phyloP scores from a whole-genome alignment of 768 basidiomycete species.

The Thelephora aurantiotincta region DNA sequence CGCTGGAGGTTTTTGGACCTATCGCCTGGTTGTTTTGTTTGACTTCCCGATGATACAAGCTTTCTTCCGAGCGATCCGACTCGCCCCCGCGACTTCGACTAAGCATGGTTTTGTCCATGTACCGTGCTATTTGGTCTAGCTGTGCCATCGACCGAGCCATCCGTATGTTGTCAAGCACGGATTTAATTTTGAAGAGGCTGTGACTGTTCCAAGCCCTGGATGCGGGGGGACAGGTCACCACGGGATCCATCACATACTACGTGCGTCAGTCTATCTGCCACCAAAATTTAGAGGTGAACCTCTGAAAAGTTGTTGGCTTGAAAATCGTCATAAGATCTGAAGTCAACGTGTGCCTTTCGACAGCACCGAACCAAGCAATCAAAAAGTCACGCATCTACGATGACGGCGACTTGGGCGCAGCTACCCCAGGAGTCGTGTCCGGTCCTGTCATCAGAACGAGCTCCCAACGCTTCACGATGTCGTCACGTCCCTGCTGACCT shows the following conservation, averaged over 20 bases:
- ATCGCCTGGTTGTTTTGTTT: too few species aligned
- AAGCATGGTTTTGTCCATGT: too few species aligned
- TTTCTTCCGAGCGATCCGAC: too few species aligned
- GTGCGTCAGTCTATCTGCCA: constrained; percentile 30
- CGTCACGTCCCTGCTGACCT: not conserved
- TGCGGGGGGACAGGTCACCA: constrained; percentile 37
- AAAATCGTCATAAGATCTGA: constrained; percentile 15
- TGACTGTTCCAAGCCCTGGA: constrained; percentile 32
- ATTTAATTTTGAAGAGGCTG: constrained; percentile 44
- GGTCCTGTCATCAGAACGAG: constrained; percentile 6
- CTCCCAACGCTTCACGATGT: not conserved
- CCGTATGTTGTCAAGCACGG: too few species aligned
- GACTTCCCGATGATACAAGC: too few species aligned
- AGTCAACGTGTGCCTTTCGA: constrained; percentile 13
- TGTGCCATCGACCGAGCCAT: too few species aligned
- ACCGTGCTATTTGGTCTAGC: too few species aligned
- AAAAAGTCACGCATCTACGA: too few species aligned
- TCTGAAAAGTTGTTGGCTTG: too few species aligned
- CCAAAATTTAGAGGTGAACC: constrained; percentile 11
- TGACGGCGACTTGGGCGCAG: constrained; percentile 12
- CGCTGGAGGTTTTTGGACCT: constrained; percentile 29
- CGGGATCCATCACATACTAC: constrained; percentile 52
- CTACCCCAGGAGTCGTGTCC: too few species aligned
- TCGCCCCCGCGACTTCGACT: too few species aligned
- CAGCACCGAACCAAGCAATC: not conserved